These are phyloP conservation scores for Tirmania nivea DNA, from an alignment of 495 filamentous ascomycete genomes.

Conservation along the genomic window DNA sequence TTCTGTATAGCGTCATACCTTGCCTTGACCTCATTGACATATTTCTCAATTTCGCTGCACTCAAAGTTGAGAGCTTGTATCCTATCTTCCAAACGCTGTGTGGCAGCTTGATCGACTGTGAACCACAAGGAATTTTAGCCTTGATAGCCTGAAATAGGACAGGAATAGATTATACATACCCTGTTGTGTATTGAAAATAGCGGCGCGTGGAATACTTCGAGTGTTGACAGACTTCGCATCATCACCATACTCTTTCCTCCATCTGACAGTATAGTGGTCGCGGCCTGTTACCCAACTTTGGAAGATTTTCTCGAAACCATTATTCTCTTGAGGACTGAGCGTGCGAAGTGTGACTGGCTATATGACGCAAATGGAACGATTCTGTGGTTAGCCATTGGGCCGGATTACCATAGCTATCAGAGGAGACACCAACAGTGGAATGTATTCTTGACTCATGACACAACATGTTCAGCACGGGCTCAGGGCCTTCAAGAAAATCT, in stretches of 20 bases:
- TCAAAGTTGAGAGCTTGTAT: too few relatives aligned
- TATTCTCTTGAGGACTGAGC: slow-evolving; percentile 40
- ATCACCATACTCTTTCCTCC: slow-evolving; percentile 10
- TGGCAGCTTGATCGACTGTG: not conserved
- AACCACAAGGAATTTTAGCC: not conserved
- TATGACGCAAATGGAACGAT: not conserved
- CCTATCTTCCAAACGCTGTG: not conserved
- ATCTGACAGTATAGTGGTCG: not conserved
- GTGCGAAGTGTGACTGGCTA: slow-evolving; percentile 34
- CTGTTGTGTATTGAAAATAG: slow-evolving; percentile 13
- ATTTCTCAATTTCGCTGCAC: slow-evolving; percentile 19
- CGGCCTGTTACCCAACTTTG: not conserved
- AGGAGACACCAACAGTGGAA: not conserved
- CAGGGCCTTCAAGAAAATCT: slow-evolving; percentile 59
- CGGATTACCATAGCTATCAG: too few relatives aligned
- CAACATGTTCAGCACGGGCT: slow-evolving; percentile 69
- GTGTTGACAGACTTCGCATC: slow-evolving; percentile 7
- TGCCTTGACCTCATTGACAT: slow-evolving; percentile 19
- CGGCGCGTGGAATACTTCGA: slow-evolving; percentile 3
- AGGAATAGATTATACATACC: not conserved
- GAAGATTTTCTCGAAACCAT: slow-evolving; percentile 8
- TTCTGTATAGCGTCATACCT: slow-evolving; percentile 23
- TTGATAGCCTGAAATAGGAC: not conserved
- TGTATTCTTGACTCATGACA: slow-evolving; percentile 46
- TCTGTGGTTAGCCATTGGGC: too few relatives aligned